Base-by-base conservation (phyloP, 1,284 basidiomycete genomes). In the Trametes polyzona region DNA sequence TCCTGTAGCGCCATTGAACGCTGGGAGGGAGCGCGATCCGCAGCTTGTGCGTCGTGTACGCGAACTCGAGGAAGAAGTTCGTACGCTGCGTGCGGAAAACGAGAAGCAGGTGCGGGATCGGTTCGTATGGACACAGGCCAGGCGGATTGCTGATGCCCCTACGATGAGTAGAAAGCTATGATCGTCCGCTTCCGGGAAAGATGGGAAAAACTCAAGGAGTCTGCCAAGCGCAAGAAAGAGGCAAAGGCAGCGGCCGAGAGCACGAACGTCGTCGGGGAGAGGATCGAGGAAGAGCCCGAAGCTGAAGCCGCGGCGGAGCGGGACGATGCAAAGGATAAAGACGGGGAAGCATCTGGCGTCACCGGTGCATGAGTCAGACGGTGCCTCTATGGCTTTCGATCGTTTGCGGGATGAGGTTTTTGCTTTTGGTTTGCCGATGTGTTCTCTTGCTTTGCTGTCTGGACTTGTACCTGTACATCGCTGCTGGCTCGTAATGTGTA, bases 121-220 rank as follows among this genome's bases (percentile, higher is more conserved):
- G 23, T 8, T 17, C 19, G 19, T 11, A 1, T 8, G 49, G 14
- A 33, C 61, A 23, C 67, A n/a, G 36, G 44, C 42, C 47, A 43
- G 44, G 27, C 3, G 43, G 4, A 11, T 33, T 21, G 42, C 55
- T 59, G 26, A 48, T 36, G 43, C 11, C 6, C 26, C n/a, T 21
- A 11, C 47, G 58, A n/a, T 39, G 58, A 59, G 62, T 73, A 95
- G 92, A 88, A 88, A 83, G 79, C 82, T 14, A 90, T 93, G 80
- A 88, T 94, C 61, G 80, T 82, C 16, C 90, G 91, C 67, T 95
- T 93, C 76, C 85, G 88, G 43, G 92, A 90, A 69, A 80, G 90
- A 56, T 95, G 93, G 88, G 91, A 93, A 66, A 93, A 92, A 70
- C 76, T 96, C 60, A 95, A 95, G 70, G 86, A 91, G 63, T 89